phyloP scores from a whole-genome alignment of 2,329 filamentous ascomycete genomes.

The Thyridium curvatum region DNA sequence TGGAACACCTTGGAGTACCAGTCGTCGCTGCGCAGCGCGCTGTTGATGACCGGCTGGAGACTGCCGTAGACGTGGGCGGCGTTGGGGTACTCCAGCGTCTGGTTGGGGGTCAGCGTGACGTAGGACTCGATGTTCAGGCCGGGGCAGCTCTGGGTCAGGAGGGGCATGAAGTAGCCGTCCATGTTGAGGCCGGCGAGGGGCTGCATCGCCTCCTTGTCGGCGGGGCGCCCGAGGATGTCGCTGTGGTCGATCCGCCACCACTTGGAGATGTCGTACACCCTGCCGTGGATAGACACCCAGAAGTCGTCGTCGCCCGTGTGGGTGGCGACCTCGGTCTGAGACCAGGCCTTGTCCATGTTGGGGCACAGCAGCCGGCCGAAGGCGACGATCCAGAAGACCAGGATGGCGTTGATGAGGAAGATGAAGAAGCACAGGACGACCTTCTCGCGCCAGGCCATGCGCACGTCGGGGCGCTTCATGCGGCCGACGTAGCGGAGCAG shows the following conservation, averaged over 20 bases:
- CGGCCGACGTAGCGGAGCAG: slow-evolving; percentile 74
- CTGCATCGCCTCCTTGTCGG: slow-evolving; percentile 60
- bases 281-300: slow-evolving; percentile 80
- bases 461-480: slow-evolving; percentile 95
- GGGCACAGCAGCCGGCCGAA: slow-evolving; percentile 86
- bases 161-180: slow-evolving; percentile 79
- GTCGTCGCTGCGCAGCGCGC: slow-evolving; percentile 51
- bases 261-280: slow-evolving; percentile 85
- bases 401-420: slow-evolving; percentile 67
- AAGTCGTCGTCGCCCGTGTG: slow-evolving; percentile 73
- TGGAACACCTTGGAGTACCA: slow-evolving; percentile 77
- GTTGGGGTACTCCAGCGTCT: slow-evolving; percentile 45
- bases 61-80: slow-evolving; percentile 68
- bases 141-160: slow-evolving; percentile 67
- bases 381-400: slow-evolving; percentile 88
- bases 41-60: slow-evolving; percentile 46
- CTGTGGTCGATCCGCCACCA: slow-evolving; percentile 86
- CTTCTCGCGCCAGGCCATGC: slow-evolving; percentile 97
- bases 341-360: slow-evolving; percentile 88
- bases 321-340: slow-evolving; percentile 56
- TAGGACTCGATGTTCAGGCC: slow-evolving; percentile 59
- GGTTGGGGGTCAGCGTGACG: slow-evolving; percentile 56
- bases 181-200: slow-evolving; percentile 73
- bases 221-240: slow-evolving; percentile 55
- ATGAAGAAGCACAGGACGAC: slow-evolving; percentile 78